Evolutionary conservation across 176 grass and related monocot species (phyloP).

Genomic region (Juncus effusus): DNA sequence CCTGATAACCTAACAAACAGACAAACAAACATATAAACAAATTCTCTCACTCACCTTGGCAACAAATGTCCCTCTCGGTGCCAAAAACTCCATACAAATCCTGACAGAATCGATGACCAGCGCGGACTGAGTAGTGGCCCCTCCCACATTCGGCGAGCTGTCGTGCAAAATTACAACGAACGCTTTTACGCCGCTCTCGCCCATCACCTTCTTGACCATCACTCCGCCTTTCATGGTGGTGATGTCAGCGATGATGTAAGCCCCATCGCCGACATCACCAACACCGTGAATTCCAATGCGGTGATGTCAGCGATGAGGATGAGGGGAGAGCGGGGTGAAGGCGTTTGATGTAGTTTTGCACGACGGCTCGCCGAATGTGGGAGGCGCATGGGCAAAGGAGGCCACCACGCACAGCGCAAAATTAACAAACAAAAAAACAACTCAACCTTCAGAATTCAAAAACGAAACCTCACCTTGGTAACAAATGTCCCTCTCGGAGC

Average conservation of each 20-base stretch:
- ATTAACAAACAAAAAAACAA: constrained; percentile 3
- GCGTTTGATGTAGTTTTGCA: constrained; percentile 57
- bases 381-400: no score
- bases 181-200: constrained; percentile 47
- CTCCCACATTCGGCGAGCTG: constrained; percentile 87
- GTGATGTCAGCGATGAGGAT: constrained; percentile 74
- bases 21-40: not conserved
- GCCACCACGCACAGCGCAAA: constrained; percentile 80
- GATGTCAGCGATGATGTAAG: constrained; percentile 77
- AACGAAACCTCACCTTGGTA: constrained; percentile 83
- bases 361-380: constrained; percentile 75
- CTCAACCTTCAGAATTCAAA: no score
- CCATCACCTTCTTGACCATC: constrained; percentile 65
- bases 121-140: constrained; percentile 68
- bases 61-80: constrained; percentile 78
- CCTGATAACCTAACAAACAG: no score
- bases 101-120: constrained; percentile 73
- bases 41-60: constrained; percentile 48
- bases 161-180: constrained; percentile 92
- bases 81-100: constrained; percentile 73
- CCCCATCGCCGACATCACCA: no score
- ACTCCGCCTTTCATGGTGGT: constrained; percentile 81
- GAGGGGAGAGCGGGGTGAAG: constrained; percentile 61
- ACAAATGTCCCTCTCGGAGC: constrained; percentile 79
- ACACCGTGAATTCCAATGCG: constrained; percentile 70